Evolutionary conservation across 345 rosid species (phyloP).

Genomic region (Carallia brachiata): DNA sequence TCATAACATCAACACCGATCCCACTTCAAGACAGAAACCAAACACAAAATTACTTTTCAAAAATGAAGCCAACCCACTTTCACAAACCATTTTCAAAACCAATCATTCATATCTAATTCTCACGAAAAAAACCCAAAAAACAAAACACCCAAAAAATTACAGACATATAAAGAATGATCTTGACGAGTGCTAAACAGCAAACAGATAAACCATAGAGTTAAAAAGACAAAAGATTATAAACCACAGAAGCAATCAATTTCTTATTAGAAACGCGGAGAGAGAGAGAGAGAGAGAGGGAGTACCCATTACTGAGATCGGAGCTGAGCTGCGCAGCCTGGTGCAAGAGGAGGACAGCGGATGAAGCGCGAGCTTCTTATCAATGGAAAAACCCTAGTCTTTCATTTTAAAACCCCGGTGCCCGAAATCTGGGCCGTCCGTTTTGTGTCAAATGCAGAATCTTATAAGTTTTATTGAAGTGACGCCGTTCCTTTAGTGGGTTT

Average conservation of each 20-base stretch:
- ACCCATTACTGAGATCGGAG: constrained; percentile 21
- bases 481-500: background rate
- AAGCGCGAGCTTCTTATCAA: background rate
- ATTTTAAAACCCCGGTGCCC: background rate
- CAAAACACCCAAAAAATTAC: too few relatives aligned
- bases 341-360: background rate
- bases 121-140: too few relatives aligned
- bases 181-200: too few relatives aligned
- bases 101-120: too few relatives aligned
- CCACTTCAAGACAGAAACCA: too few relatives aligned
- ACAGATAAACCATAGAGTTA: too few relatives aligned
- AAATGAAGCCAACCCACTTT: too few relatives aligned
- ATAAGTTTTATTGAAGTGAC: background rate
- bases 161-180: too few relatives aligned
- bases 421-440: constrained; percentile 4
- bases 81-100: too few relatives aligned
- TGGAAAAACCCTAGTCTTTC: background rate
- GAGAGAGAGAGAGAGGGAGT: background rate
- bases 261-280: background rate
- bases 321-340: background rate
- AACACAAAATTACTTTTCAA: too few relatives aligned
- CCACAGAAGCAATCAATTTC: too few relatives aligned
- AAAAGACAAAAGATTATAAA: background rate
- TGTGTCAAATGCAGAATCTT: too few relatives aligned
- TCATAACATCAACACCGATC: background rate